Percentiles rank a stretch among this genome's conserved stretches.
These are phyloP conservation scores for Marchantia polymorpha DNA, from an alignment of 225 moss, liverwort and hornwort species.

Conservation along the genomic window DNA sequence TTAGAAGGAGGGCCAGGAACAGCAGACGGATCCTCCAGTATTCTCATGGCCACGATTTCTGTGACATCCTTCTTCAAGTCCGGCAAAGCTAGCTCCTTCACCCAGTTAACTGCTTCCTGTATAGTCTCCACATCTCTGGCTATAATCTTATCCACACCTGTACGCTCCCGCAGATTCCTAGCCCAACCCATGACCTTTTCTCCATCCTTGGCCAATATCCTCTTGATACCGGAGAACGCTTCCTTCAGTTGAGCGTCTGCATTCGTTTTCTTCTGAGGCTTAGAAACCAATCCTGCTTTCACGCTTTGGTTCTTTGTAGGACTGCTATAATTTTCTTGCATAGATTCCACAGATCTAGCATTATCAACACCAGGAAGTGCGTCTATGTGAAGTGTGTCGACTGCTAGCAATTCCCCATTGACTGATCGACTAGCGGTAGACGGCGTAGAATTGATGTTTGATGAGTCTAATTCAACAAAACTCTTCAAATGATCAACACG, in stretches of 20 bases:
- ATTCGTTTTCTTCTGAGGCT: not conserved
- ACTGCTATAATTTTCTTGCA: not conserved
- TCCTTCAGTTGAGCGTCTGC: not conserved
- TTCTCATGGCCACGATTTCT: slow-evolving; percentile 59
- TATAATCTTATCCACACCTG: slow-evolving; percentile 35
- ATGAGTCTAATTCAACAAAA: not conserved
- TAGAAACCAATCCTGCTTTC: not conserved
- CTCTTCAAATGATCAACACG: not conserved
- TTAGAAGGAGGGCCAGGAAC: slow-evolving; percentile 28
- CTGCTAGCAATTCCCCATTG: not conserved
- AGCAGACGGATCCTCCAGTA: slow-evolving; percentile 57
- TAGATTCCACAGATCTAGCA: not conserved
- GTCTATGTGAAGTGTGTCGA: not conserved
- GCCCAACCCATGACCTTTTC: slow-evolving; percentile 48
- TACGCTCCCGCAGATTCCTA: slow-evolving; percentile 24
- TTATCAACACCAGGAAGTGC: not conserved
- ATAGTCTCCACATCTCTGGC: slow-evolving; percentile 42
- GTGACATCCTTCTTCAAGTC: slow-evolving; percentile 52
- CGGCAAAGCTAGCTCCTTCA: slow-evolving; percentile 31
- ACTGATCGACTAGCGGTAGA: not conserved
- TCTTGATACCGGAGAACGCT: slow-evolving; percentile 14
- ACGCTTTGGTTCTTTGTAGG: not conserved
- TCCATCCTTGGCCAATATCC: slow-evolving; percentile 39
- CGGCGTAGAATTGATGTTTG: not conserved
- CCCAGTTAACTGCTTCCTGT: slow-evolving; percentile 28